phyloP scores from a whole-genome alignment of 108 stramenopile genomes.

The Cyclotella cryptica region DNA sequence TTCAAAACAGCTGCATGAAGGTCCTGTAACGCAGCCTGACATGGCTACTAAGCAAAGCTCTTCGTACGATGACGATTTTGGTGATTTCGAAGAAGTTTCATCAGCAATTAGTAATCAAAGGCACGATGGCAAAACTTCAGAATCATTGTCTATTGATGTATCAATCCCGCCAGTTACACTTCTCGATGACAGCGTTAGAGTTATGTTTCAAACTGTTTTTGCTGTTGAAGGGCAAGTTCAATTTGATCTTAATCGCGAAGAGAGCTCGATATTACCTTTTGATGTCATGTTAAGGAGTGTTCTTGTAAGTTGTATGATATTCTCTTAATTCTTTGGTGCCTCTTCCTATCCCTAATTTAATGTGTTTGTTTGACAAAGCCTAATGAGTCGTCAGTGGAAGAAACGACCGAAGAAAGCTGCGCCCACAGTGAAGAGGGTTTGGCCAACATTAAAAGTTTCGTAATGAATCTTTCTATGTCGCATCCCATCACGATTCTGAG shows the following conservation, averaged over 20 bases:
- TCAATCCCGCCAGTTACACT: not conserved
- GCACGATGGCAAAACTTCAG: slow-evolving; percentile 5
- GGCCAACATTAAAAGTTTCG: slow-evolving; percentile 18
- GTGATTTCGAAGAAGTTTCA: slow-evolving; percentile 24
- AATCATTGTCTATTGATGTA: not conserved
- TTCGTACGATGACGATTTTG: not conserved
- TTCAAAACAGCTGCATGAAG: not conserved
- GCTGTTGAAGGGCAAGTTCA: slow-evolving; percentile 1
- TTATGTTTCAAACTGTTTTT: slow-evolving; percentile 51
- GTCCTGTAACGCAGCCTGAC: not conserved
- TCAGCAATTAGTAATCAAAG: not conserved
- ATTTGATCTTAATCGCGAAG: not conserved
- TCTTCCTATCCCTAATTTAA: not conserved
- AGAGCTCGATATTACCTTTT: slow-evolving; percentile 29
- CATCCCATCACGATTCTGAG: slow-evolving; percentile 37
- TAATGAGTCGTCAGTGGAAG: not conserved
- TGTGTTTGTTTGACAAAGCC: not conserved
- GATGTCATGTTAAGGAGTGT: slow-evolving; percentile 36
- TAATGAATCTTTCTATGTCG: slow-evolving; percentile 18
- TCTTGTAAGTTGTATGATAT: slow-evolving; percentile 29
- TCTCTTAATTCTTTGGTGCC: not conserved
- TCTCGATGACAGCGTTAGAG: slow-evolving; percentile 34
- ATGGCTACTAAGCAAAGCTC: not conserved
- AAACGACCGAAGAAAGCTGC: slow-evolving; percentile 5
- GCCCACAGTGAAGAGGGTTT: slow-evolving; percentile 36